These are phyloP conservation scores for Talaromyces adpressus DNA, from an alignment of 495 filamentous ascomycete species.

Conservation along the genomic window DNA sequence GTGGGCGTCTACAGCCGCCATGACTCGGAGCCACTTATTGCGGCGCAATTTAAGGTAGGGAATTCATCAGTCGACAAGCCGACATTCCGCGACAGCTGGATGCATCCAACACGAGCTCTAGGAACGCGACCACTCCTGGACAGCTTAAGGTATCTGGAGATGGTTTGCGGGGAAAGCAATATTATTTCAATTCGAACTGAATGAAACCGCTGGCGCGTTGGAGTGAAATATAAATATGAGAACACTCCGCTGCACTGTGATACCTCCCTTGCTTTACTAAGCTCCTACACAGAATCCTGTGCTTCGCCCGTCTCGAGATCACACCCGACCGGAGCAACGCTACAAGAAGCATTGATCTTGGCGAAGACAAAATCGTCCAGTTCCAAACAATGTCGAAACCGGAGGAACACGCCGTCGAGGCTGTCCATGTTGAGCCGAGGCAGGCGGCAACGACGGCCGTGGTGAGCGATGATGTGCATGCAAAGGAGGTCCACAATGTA, in stretches of 20 bases:
- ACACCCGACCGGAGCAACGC: neutral
- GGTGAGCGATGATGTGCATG: neutral
- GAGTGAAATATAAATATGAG: slow-evolving; percentile 1
- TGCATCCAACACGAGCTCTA: neutral
- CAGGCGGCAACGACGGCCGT: neutral
- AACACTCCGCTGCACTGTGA: neutral
- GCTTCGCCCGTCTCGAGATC: neutral
- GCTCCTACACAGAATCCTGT: neutral
- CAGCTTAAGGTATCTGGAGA: neutral
- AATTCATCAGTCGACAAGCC: neutral
- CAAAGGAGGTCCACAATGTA: slow-evolving; percentile 1
- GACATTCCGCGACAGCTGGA: neutral
- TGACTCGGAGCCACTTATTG: neutral
- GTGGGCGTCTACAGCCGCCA: neutral
- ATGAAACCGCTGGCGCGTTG: neutral
- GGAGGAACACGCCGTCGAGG: slow-evolving; percentile 3
- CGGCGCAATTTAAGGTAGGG: neutral
- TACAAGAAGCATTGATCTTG: neutral
- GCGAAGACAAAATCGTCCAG: neutral
- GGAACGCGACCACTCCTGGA: neutral
- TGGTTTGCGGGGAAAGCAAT: neutral
- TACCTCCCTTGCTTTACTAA: neutral
- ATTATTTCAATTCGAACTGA: neutral
- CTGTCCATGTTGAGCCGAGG: neutral
- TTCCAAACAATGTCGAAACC: neutral